Base-by-base conservation (phyloP, 495 filamentous ascomycete genomes). In the Hyaloscypha variabilis region DNA sequence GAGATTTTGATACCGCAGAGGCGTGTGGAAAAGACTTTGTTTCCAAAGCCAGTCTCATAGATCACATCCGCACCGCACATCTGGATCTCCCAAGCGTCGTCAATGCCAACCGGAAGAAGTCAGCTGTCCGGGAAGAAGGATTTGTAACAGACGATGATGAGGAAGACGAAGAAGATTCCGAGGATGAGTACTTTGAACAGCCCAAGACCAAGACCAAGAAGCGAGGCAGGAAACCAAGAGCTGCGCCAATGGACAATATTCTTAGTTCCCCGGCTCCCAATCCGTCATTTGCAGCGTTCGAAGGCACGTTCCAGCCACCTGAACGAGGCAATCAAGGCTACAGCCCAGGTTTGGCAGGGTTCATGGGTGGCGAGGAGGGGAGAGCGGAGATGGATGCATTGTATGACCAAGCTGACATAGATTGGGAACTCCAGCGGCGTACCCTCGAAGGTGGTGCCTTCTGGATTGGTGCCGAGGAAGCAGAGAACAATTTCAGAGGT, bases 31-130 rank as follows among this genome's bases (percentile, higher is more conserved):
- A 84, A 58, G 79, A 79, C 21, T 93, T 92, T 66, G 78, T 79
- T 26, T 87, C 86, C 64, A 94, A 93, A 73, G 77, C 82, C n/a
- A 86, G 83, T 56, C 79, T 97, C 0, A 90, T 93, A 76, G 89
- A 92, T 54, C 93, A 97, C 67, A 82, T 96, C 46, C 87, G 91
- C 24, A 91, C 85, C 11, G 77, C 88, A 0, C 93, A 97, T 73
- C 71, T 95, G 39, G 87, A 87, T 4, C 78, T 87, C 36, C 74
- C 78, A 25, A 74, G 80, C 50, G 23, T 49, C 26, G 53, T 63
- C 28, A 71, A 76, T 58, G 78, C 78, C 26, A 77, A 77, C 31
- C 66, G 71, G 52, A 64, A 70, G 25, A 77, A 77, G 29, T 34
- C 31, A 25, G 54, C 56, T 24, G 69, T 68, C 51, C 58, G 57